phyloP scores from a whole-genome alignment of 164 flowering plant species.

The Sedum album region DNA sequence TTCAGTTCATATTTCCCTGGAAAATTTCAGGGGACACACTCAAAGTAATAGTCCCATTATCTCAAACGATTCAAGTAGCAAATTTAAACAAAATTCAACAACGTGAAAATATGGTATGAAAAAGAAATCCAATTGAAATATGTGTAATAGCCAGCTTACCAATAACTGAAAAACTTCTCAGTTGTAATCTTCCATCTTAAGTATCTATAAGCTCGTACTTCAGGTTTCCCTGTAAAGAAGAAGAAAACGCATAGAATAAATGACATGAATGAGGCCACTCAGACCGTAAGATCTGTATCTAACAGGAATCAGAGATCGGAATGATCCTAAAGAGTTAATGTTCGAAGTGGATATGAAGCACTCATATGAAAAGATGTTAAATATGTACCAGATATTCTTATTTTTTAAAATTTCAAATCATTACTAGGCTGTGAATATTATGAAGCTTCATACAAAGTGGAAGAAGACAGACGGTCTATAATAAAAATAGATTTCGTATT shows the following conservation, averaged over 20 bases:
- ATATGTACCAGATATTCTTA: neutral
- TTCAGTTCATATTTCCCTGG: neutral
- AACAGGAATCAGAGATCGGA: neutral
- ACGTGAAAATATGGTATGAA: neutral
- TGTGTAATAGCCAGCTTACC: neutral
- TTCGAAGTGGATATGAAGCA: neutral
- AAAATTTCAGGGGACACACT: neutral
- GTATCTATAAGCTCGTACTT: neutral
- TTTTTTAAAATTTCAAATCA: neutral
- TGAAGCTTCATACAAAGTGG: neutral
- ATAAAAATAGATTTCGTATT: neutral
- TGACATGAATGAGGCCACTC: neutral
- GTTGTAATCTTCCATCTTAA: neutral
- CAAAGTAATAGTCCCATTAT: no score
- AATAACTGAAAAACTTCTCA: neutral
- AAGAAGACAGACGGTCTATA: neutral
- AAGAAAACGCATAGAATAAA: neutral
- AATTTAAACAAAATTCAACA: neutral
- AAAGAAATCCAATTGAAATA: neutral
- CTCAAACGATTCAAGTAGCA: neutral
- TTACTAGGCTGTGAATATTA: neutral
- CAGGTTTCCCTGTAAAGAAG: neutral
- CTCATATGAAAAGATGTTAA: neutral
- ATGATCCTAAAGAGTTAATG: neutral
- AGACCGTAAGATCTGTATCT: neutral